Conservation (phyloP, 2,329 filamentous ascomycete species). For the Botrytis cinerea region DNA sequence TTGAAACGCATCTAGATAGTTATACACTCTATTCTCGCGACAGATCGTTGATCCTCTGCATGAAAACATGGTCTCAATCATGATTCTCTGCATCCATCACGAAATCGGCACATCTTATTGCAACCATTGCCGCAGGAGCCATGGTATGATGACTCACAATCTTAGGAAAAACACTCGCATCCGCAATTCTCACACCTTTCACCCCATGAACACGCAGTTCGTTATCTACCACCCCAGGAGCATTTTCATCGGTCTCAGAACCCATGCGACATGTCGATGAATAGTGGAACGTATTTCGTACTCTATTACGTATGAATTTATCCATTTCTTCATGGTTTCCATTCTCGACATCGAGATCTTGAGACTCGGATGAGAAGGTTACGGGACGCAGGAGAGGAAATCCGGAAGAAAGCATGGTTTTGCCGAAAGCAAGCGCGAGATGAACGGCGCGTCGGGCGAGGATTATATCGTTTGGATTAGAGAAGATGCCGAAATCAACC, state of each 20-base stretch:
- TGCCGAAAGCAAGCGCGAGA: constrained; percentile 18
- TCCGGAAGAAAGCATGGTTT: constrained; percentile 21
- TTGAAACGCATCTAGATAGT: not conserved
- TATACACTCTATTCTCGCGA: not conserved
- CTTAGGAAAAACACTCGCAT: constrained; percentile 35
- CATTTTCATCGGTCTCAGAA: not conserved
- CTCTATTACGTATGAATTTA: not conserved
- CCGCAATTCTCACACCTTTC: constrained; percentile 34
- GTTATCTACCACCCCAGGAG: constrained; percentile 34
- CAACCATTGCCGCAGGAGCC: constrained; percentile 34
- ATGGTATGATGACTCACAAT: constrained; percentile 33
- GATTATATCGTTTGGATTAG: constrained; percentile 16
- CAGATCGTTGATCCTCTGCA: not conserved
- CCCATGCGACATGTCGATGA: constrained; percentile 1
- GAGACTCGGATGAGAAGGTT: not conserved
- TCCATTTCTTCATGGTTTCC: not conserved
- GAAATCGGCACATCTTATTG: constrained; percentile 30
- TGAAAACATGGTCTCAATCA: not conserved
- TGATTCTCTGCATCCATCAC: not conserved
- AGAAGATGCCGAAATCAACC: constrained; percentile 26
- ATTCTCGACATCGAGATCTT: constrained; percentile 8
- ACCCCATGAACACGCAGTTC: constrained; percentile 36
- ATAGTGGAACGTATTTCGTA: not conserved
- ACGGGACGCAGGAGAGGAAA: not conserved
- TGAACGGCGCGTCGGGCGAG: constrained; percentile 20